Base-by-base conservation (phyloP, 208 protist species). In the Novymonas esmeraldas region DNA sequence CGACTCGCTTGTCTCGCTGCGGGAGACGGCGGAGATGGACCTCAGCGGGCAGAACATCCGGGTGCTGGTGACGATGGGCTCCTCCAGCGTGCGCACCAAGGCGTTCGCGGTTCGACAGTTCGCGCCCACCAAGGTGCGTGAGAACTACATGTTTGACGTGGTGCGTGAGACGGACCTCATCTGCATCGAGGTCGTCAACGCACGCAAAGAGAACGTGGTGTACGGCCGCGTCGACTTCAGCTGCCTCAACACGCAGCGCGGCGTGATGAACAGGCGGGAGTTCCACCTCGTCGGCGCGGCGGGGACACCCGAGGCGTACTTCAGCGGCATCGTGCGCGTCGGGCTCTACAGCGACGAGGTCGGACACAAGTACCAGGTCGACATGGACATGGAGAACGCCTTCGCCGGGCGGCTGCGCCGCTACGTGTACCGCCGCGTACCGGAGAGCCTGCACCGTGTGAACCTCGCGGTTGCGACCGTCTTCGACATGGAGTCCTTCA, bases 401-500 rank as follows among this genome's bases (percentile, higher is more conserved):
- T 93, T 83, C 29, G 67, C 73, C 9, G 82, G 78, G 29, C 87
- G 90, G 16, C 77, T 95, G 29, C 74, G 81, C 29, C 85, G 87
- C 33, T 95, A 93, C 64, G 71, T 79, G 5, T 67, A 82, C 44
- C 71, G 73, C 20, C 82, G 76, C 41, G 62, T 87, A 2, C 90
- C 90, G 13, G 73, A 88, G 51, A 87, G 69, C 31, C 68, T 95
- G 42, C 90, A 95, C 71, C 85, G 89, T 64, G 82, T 92, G 10
- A 77, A 89, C 68, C 54, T 94, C 5, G 79, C 79, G 9, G 71
- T 94, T 4, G 76, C 77, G 28, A 94, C 87, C 6, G 78, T 92
- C 13, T 93, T 90, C 54, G 90, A 95, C 63, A 91, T 93, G 70
- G 87, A 95, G 62, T 82, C 79, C 33, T 92, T 94, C 70, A 78